phyloP scores from a whole-genome alignment of 2,329 filamentous ascomycete genomes.

The Ophioceras dolichostomum region DNA sequence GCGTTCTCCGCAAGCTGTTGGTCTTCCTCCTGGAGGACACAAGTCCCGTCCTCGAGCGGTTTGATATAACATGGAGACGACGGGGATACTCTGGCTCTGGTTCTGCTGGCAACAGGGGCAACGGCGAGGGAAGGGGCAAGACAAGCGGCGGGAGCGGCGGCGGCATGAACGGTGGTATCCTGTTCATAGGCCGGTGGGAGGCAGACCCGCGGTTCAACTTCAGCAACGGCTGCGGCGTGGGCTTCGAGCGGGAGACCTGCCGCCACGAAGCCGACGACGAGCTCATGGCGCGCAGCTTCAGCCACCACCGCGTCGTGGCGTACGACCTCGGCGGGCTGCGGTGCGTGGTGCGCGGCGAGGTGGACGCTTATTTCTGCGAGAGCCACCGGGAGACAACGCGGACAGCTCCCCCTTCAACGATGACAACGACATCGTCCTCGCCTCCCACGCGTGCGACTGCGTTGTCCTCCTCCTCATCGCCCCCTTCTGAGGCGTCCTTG shows the following conservation, averaged over 20 bases:
- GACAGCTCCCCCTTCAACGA: too few relatives aligned
- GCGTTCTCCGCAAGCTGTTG: slow-evolving; percentile 10
- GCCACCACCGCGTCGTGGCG: slow-evolving; percentile 11
- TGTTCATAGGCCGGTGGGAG: slow-evolving; percentile 11
- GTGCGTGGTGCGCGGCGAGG: slow-evolving; percentile 10
- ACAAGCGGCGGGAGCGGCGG: too few relatives aligned
- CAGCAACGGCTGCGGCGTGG: slow-evolving; percentile 7
- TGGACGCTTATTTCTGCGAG: slow-evolving; percentile 9
- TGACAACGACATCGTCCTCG: too few relatives aligned
- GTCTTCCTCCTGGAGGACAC: slow-evolving; percentile 4
- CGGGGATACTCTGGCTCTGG: too few relatives aligned
- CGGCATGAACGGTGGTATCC: background rate
- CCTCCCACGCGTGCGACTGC: too few relatives aligned
- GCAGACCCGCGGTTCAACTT: slow-evolving; percentile 7
- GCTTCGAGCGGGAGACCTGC: slow-evolving; percentile 11
- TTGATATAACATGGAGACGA: too few relatives aligned
- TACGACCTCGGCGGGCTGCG: slow-evolving; percentile 10
- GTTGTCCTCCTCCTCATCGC: too few relatives aligned
- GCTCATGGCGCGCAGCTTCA: slow-evolving; percentile 4
- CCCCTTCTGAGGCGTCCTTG: too few relatives aligned
- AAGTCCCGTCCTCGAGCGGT: slow-evolving; percentile 1
- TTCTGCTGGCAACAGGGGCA: background rate
- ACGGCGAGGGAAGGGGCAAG: background rate
- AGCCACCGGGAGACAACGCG: slow-evolving; percentile 6
- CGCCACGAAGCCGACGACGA: slow-evolving; percentile 1